A percentile compares a stretch with the other conserved stretches of the same genome.
Conservation (phyloP, 2,329 filamentous ascomycete genomes). For the Ilyonectria sp. region DNA sequence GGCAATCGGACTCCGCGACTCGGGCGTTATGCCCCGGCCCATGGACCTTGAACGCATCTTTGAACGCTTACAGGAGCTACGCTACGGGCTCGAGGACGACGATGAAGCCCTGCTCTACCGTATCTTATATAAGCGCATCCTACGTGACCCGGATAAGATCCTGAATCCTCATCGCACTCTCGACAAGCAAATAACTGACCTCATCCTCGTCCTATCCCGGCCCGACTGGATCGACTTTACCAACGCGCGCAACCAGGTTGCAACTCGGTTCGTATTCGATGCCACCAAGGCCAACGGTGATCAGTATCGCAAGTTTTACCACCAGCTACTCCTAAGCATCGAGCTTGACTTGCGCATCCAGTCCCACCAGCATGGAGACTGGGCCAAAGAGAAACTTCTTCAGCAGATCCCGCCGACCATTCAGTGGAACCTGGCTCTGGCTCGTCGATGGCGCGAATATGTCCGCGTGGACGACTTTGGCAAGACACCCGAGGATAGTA, state of each 20-base stretch:
- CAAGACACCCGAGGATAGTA: constrained; percentile 65
- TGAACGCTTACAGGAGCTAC: constrained; percentile 71
- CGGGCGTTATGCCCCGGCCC: constrained; percentile 72
- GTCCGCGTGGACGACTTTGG: constrained; percentile 76
- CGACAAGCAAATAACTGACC: constrained; percentile 80
- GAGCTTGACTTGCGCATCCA: constrained; percentile 81
- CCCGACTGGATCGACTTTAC: constrained; percentile 83
- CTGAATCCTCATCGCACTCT: constrained; percentile 74
- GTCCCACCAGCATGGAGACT: constrained; percentile 71
- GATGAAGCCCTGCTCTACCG: constrained; percentile 73
- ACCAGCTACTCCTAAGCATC: constrained; percentile 81
- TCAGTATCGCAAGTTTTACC: constrained; percentile 78
- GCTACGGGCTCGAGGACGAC: constrained; percentile 69
- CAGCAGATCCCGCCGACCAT: constrained; percentile 78
- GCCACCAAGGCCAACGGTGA: constrained; percentile 68
- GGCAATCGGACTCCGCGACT: constrained; percentile 70
- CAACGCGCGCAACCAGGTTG: constrained; percentile 78
- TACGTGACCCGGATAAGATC: constrained; percentile 77
- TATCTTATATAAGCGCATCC: constrained; percentile 76
- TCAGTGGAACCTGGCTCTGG: constrained; percentile 81
- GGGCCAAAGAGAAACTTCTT: constrained; percentile 76
- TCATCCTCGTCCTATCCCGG: constrained; percentile 79
- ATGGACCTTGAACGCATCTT: constrained; percentile 72
- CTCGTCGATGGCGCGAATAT: constrained; percentile 80
- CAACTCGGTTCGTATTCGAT: constrained; percentile 80